These are phyloP conservation scores for Fusarium scirpi DNA, from an alignment of 2,329 filamentous ascomycete genomes.

Conservation along the genomic window DNA sequence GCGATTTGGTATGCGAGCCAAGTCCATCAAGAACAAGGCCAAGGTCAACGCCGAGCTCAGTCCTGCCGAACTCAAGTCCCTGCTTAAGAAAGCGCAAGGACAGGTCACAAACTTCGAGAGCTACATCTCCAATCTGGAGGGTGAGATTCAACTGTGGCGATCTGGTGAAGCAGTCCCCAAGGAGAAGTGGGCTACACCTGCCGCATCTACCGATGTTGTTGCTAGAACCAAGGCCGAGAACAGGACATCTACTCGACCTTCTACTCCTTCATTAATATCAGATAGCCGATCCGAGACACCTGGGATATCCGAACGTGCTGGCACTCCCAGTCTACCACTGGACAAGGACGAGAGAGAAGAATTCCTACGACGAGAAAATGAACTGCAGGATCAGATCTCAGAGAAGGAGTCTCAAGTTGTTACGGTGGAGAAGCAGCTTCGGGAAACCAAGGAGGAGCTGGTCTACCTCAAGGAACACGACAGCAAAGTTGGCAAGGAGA, in stretches of 20 bases:
- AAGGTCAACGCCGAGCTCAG: conserved; percentile 99
- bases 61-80: conserved; percentile 90
- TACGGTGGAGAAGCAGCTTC: conserved; percentile 81
- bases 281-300: conserved; percentile 74
- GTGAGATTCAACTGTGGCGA: conserved; percentile 89
- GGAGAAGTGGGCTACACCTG: conserved; percentile 84
- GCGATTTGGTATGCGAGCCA: conserved; percentile 94
- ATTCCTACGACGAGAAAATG: conserved; percentile 93
- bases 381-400: conserved; percentile 94
- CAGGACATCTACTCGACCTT: conserved; percentile 60
- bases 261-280: conserved; percentile 63
- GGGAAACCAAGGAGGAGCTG: conserved; percentile 88
- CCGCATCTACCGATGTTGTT: conserved; percentile 64
- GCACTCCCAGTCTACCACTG: conserved; percentile 86
- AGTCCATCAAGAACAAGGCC: conserved; percentile 99
- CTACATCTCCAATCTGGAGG: conserved; percentile 86
- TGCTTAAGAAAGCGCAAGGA: conserved; percentile 91
- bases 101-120: conserved; percentile 90
- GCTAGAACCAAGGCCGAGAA: conserved; percentile 56
- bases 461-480: conserved; percentile 87
- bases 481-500: conserved; percentile 85
- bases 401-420: conserved; percentile 89
- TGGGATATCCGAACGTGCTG: conserved; percentile 80
- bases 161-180: conserved; percentile 88
- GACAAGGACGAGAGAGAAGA: conserved; percentile 98